Base-by-base conservation (phyloP, 169 alveolate species). In the Cryptosporidium sp. region DNA sequence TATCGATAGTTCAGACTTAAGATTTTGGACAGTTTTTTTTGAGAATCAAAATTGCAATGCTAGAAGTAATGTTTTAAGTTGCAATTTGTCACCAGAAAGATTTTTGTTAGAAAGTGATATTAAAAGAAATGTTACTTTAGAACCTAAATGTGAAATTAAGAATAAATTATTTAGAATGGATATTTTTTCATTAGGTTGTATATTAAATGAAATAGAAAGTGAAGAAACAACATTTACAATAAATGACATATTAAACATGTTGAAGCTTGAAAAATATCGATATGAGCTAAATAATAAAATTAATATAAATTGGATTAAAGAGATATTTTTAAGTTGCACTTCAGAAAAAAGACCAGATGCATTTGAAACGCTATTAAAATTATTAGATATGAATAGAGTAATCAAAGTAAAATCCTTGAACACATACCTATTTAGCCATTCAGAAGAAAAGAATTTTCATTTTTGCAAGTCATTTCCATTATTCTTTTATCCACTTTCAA, bases 71-170 rank as follows among this genome's bases (percentile, higher is more conserved):
- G 29, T 43, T 39, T 61, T 21, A 14, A 59, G 51, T 0, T 80
- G 89, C 26, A 43, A 80, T 48, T 48, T 80, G 8, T 35, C 89
- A 2, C 89, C 89, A 33, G 89, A 80, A 65, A 80, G 89, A 52
- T 80, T 80, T 48, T 43, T 39, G 29, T 18, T 16, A 4, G 52
- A 65, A 23, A 41, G 8, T 5, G 50, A 62, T 2, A 29, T 43
- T 21, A 26, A 70, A 31, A 14, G 9, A 9, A 55, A 21, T 51
- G 12, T 48, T 9, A 4, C 9, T 6, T 6, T 9, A 8, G 37
- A 23, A 9, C 0, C 2, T 55, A 21, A 55, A 55, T 26, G 7
- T 4, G 67, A 23, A 26, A 16, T 55, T 9, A 55, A 55, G 23
- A 55, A 55, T 55, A 55, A 23, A 26, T 43, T 80, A 37, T 39